Conservation (phyloP, 2,329 filamentous ascomycete genomes). For the Celoporthe dispersa region DNA sequence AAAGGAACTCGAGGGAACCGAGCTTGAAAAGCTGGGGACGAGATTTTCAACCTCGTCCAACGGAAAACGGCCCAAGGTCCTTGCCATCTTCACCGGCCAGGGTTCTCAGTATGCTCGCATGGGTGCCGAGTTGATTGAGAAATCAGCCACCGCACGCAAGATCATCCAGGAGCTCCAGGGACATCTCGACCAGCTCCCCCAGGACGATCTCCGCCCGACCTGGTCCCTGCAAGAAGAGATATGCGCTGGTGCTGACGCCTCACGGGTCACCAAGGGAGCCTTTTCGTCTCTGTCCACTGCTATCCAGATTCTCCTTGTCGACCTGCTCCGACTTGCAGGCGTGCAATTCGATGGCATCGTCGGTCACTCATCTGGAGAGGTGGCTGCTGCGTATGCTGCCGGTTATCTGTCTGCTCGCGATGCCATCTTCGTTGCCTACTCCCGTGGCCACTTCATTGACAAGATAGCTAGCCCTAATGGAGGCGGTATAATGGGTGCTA, state of each 20-base stretch:
- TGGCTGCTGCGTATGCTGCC: constrained; percentile 18
- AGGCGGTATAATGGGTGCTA: constrained; percentile 4
- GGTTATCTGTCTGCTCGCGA: constrained; percentile 22
- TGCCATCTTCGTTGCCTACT: constrained; percentile 36
- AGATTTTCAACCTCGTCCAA: neutral
- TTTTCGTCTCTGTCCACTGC: constrained; percentile 41
- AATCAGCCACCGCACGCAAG: constrained; percentile 31
- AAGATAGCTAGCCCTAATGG: neutral
- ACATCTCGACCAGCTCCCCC: constrained; percentile 4
- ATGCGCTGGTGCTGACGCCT: neutral
- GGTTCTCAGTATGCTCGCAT: constrained; percentile 40
- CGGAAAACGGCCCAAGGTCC: neutral
- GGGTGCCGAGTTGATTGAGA: constrained; percentile 38
- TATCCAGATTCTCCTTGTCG: constrained; percentile 44
- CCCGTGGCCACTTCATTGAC: constrained; percentile 24
- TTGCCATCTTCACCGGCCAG: neutral
- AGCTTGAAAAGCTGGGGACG: neutral
- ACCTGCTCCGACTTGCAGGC: constrained; percentile 36
- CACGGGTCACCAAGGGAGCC: constrained; percentile 20
- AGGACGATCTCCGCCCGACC: constrained; percentile 7
- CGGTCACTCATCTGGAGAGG: constrained; percentile 35
- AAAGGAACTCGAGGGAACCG: neutral
- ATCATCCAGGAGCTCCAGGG: constrained; percentile 3
- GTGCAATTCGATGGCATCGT: constrained; percentile 35
- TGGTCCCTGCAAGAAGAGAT: constrained; percentile 21